These are phyloP conservation scores for Fraxinus cuspidata DNA, from an alignment of 257 asterid species.

Conservation along the genomic window DNA sequence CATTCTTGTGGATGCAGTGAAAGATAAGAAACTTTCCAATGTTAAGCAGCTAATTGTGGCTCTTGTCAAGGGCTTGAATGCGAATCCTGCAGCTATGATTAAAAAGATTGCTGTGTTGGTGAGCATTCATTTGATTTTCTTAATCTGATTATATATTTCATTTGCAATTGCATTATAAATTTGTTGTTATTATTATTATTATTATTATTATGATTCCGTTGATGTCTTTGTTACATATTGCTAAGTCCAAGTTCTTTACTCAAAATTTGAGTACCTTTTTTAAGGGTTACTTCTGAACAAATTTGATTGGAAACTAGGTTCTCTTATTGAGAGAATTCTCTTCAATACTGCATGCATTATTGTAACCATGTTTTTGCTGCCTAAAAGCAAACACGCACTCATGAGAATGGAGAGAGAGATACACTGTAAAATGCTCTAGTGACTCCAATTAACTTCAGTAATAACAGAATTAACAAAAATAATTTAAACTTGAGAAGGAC, in stretches of 20 bases:
- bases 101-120: conserved; percentile 98
- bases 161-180: conserved; percentile 1
- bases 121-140: conserved; percentile 38
- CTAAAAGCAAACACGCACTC: not conserved
- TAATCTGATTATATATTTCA: conserved; percentile 3
- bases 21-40: conserved; percentile 88
- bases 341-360: not conserved
- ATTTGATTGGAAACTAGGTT: conserved; percentile 17
- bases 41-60: conserved; percentile 81
- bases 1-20: conserved; percentile 82
- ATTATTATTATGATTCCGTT: not conserved
- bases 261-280: conserved; percentile 9
- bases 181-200: not conserved
- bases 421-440: not conserved
- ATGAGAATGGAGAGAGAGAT: not conserved
- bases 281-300: conserved; percentile 8
- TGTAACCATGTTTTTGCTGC: not conserved
- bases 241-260: not conserved
- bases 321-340: conserved; percentile 7
- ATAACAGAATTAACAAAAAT: not conserved
- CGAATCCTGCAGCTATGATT: conserved; percentile 75
- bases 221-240: not conserved
- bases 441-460: not conserved
- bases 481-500: not conserved
- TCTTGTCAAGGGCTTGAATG: conserved; percentile 80